Conservation (phyloP, 768 basidiomycete species). For the Naganishia friedmannii region DNA sequence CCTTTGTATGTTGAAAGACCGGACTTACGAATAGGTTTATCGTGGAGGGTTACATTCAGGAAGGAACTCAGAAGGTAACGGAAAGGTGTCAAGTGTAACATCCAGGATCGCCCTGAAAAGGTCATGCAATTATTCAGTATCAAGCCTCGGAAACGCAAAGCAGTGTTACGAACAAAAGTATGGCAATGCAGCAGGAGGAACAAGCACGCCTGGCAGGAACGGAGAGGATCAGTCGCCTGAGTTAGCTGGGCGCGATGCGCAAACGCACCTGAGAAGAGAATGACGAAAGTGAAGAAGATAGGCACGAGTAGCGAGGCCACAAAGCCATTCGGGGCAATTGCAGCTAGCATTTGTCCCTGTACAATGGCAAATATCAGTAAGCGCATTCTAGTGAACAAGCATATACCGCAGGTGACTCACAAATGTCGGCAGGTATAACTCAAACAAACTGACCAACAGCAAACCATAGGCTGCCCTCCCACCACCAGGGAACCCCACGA, state of each 20-base stretch:
- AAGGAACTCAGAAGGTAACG: slow-evolving; percentile 17
- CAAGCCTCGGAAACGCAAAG: not conserved
- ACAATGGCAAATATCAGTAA: not conserved
- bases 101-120: slow-evolving; percentile 14
- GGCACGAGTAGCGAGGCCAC: slow-evolving; percentile 26
- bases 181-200: slow-evolving; percentile 14
- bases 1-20: too few species aligned
- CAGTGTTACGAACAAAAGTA: slow-evolving; percentile 3
- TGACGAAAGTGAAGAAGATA: slow-evolving; percentile 33
- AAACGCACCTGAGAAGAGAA: slow-evolving; percentile 19
- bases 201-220: not conserved
- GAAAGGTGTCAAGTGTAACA: slow-evolving; percentile 15
- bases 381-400: not conserved
- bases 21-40: slow-evolving; percentile 16
- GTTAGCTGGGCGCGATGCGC: not conserved
- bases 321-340: slow-evolving; percentile 5
- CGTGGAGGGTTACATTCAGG: slow-evolving; percentile 3
- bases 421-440: slow-evolving; percentile 19
- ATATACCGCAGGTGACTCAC: not conserved
- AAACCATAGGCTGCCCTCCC: slow-evolving; percentile 11
- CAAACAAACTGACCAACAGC: not conserved
- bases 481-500: slow-evolving; percentile 38
- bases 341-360: slow-evolving; percentile 7
- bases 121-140: not conserved
- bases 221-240: not conserved